phyloP scores from a whole-genome alignment of 768 basidiomycete genomes.

The Mycena polygramma region DNA sequence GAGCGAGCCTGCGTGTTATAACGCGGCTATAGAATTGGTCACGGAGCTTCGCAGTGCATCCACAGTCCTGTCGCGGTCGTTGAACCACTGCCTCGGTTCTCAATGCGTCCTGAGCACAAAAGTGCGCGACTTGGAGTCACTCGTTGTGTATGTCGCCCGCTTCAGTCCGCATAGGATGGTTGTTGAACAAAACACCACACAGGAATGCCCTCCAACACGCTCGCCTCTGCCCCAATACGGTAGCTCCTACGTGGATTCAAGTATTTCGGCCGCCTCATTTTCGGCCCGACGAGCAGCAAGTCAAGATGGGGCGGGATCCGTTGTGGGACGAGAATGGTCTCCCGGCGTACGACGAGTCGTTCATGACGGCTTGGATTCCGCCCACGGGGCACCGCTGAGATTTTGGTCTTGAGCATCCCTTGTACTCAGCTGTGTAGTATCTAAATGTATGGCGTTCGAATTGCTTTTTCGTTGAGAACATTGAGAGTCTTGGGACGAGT shows the following conservation, averaged over 20 bases:
- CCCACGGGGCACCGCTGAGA: conserved; percentile 41
- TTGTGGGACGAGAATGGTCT: conserved; percentile 43
- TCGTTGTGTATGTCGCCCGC: conserved; percentile 12
- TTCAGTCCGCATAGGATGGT: not conserved
- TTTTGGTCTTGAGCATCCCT: not conserved
- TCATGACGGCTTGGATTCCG: conserved; percentile 70
- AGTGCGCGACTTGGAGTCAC: conserved; percentile 25
- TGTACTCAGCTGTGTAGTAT: not conserved
- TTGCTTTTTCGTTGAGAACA: conserved; percentile 5
- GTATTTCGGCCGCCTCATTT: conserved; percentile 24
- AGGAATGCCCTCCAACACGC: conserved; percentile 20
- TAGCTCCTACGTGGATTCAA: not conserved
- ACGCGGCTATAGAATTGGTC: conserved; percentile 74
- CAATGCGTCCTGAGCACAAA: conserved; percentile 46
- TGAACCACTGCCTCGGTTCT: conserved; percentile 54
- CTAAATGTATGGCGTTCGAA: not conserved
- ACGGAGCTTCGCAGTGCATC: conserved; percentile 71
- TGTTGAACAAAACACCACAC: conserved; percentile 26
- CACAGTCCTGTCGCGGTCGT: conserved; percentile 63
- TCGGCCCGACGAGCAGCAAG: conserved; percentile 35
- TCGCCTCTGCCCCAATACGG: not conserved
- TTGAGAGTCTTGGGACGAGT: not conserved
- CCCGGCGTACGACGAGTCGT: conserved; percentile 64
- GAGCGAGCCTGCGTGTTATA: conserved; percentile 66
- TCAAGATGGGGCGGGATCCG: conserved; percentile 38